phyloP scores from a whole-genome alignment of 2,329 filamentous ascomycete genomes.

The Aplosporella prunicola region DNA sequence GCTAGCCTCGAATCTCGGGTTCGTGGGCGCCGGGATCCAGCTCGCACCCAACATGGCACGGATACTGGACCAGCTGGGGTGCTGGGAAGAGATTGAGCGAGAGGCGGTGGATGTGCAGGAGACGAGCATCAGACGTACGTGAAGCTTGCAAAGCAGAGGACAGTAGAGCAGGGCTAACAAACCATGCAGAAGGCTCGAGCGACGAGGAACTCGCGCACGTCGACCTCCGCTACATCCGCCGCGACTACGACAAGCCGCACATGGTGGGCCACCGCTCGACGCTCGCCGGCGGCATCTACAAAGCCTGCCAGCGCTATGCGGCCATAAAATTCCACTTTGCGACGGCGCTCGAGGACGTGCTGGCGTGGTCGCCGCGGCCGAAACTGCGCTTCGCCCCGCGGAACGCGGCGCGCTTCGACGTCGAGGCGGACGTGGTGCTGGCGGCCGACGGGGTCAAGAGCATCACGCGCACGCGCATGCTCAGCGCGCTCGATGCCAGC shows the following conservation, averaged over 20 bases:
- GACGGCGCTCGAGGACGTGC: slow-evolving; percentile 46
- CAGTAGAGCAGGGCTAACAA: not conserved
- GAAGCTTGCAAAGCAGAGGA: not conserved
- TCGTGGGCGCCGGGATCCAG: slow-evolving; percentile 79
- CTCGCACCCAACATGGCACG: slow-evolving; percentile 73
- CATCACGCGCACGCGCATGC: slow-evolving; percentile 40
- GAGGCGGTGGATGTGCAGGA: slow-evolving; percentile 63
- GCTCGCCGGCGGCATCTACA: slow-evolving; percentile 58
- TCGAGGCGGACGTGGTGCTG: slow-evolving; percentile 41
- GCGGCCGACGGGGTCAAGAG: slow-evolving; percentile 43
- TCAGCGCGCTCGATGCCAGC: slow-evolving; percentile 42
- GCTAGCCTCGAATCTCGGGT: slow-evolving; percentile 61
- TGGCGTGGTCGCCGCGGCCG: slow-evolving; percentile 50
- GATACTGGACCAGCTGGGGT: slow-evolving; percentile 62
- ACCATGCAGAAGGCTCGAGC: slow-evolving; percentile 50
- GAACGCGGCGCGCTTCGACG: slow-evolving; percentile 43
- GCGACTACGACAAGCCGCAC: slow-evolving; percentile 64
- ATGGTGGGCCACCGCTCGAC: slow-evolving; percentile 71
- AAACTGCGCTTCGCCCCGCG: slow-evolving; percentile 52
- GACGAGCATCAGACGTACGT: slow-evolving; percentile 60
- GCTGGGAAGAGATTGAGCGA: slow-evolving; percentile 60
- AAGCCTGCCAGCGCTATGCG: slow-evolving; percentile 56
- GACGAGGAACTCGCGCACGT: slow-evolving; percentile 63
- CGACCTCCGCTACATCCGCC: slow-evolving; percentile 55
- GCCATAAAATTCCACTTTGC: slow-evolving; percentile 62